phyloP scores from a whole-genome alignment of 176 grass and related monocot species.

The Aechmea fasciata region DNA sequence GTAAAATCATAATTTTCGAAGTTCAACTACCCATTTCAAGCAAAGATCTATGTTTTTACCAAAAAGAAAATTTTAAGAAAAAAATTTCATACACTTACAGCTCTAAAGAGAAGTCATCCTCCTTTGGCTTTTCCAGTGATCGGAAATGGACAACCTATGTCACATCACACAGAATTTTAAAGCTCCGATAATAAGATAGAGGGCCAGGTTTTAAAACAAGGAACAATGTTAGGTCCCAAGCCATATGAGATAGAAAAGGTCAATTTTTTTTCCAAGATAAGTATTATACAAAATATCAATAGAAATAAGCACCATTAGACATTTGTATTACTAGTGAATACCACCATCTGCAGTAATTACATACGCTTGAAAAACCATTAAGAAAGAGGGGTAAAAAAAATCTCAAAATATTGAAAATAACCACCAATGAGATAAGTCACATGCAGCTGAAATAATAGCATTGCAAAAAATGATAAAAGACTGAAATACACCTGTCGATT shows the following conservation, averaged over 20 bases:
- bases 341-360: no score
- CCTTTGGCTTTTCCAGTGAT: constrained; percentile 57
- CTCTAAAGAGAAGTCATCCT: constrained; percentile 53
- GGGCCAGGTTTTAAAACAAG: not conserved
- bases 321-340: no score
- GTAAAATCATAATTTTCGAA: no score
- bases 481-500: constrained; percentile 24
- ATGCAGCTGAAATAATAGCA: not conserved
- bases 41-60: not conserved
- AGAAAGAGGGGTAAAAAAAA: not conserved
- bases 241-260: no score
- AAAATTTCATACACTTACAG: constrained; percentile 35
- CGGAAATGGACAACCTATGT: constrained; percentile 58
- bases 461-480: not conserved
- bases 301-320: no score
- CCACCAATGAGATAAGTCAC: no score
- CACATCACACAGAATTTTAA: not conserved
- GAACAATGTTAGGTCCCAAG: no score
- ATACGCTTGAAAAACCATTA: no score
- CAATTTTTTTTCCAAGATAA: no score
- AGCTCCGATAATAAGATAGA: not conserved
- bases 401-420: not conserved
- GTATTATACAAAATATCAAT: no score
- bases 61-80: not conserved
- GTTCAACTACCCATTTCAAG: no score